These are phyloP conservation scores for Trichosporon inkin DNA, from an alignment of 1,284 basidiomycete genomes.

Conservation along the genomic window DNA sequence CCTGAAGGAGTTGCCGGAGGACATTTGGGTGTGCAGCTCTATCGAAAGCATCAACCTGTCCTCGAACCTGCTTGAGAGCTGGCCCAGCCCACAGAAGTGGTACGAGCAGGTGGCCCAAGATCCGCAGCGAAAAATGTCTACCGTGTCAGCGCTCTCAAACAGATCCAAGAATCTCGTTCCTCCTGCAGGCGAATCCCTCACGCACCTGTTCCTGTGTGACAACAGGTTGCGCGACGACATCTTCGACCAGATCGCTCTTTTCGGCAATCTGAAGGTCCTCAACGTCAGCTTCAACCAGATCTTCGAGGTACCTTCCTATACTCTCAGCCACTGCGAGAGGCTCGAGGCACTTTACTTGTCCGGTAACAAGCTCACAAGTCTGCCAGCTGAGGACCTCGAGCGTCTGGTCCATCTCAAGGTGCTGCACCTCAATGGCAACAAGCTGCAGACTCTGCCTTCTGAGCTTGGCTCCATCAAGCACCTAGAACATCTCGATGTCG, in stretches of 20 bases:
- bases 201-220: conserved; percentile 77
- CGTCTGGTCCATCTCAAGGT: conserved; percentile 64
- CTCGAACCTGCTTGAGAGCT: conserved; percentile 78
- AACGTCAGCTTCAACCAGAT: conserved; percentile 92
- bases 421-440: conserved; percentile 91
- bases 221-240: conserved; percentile 81
- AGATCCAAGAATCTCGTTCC: conserved; percentile 51
- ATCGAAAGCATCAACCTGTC: conserved; percentile 77
- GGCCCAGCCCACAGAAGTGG: conserved; percentile 59
- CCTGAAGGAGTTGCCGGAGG: conserved; percentile 67
- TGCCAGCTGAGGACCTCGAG: conserved; percentile 84
- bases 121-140: conserved; percentile 26
- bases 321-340: conserved; percentile 64
- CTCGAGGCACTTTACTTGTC: conserved; percentile 88
- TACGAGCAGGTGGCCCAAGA: conserved; percentile 25
- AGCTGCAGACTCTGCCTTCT: conserved; percentile 83
- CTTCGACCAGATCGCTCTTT: conserved; percentile 67
- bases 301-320: conserved; percentile 75
- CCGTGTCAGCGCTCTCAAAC: conserved; percentile 54
- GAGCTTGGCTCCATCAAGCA: conserved; percentile 80
- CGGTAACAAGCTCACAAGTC: conserved; percentile 83
- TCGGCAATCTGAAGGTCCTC: conserved; percentile 73
- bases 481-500: conserved; percentile 82
- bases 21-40: conserved; percentile 79
- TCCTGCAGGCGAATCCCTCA: conserved; percentile 23